Conservation (phyloP, 305 asterid genomes). For the Rubia balearica region DNA sequence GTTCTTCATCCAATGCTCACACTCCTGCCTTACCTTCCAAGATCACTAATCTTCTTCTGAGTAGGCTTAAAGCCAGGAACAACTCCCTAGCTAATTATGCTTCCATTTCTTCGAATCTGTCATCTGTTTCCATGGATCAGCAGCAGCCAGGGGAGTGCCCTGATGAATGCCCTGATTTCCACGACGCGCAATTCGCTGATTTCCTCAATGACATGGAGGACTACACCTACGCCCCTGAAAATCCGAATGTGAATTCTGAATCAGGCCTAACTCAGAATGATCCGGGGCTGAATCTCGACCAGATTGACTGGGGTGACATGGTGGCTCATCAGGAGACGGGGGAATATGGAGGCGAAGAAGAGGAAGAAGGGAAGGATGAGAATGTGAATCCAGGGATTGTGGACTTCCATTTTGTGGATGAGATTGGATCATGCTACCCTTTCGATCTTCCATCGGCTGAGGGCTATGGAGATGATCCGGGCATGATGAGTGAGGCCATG, state of each 20-base stretch:
- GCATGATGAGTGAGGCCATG: slow-evolving; percentile 45
- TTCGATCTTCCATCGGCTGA: slow-evolving; percentile 39
- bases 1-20: slow-evolving; percentile 26
- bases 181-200: slow-evolving; percentile 39
- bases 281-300: slow-evolving; percentile 7
- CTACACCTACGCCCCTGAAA: slow-evolving; percentile 22
- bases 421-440: slow-evolving; percentile 32
- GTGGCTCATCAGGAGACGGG: slow-evolving; percentile 22
- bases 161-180: slow-evolving; percentile 28
- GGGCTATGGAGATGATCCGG: slow-evolving; percentile 36
- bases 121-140: slow-evolving; percentile 15
- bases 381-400: slow-evolving; percentile 17
- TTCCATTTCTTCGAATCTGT: slow-evolving; percentile 9
- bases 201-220: slow-evolving; percentile 45
- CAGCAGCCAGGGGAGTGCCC: slow-evolving; percentile 12
- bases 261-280: slow-evolving; percentile 19
- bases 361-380: neutral
- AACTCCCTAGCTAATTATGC: slow-evolving; percentile 26
- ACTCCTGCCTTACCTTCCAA: slow-evolving; percentile 57
- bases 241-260: slow-evolving; percentile 10
- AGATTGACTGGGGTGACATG: slow-evolving; percentile 23
- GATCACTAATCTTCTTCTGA: slow-evolving; percentile 54
- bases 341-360: slow-evolving; percentile 24
- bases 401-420: slow-evolving; percentile 52
- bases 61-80: slow-evolving; percentile 58